phyloP scores from a whole-genome alignment of 2,329 filamentous ascomycete species.

The Daldinia sp. region DNA sequence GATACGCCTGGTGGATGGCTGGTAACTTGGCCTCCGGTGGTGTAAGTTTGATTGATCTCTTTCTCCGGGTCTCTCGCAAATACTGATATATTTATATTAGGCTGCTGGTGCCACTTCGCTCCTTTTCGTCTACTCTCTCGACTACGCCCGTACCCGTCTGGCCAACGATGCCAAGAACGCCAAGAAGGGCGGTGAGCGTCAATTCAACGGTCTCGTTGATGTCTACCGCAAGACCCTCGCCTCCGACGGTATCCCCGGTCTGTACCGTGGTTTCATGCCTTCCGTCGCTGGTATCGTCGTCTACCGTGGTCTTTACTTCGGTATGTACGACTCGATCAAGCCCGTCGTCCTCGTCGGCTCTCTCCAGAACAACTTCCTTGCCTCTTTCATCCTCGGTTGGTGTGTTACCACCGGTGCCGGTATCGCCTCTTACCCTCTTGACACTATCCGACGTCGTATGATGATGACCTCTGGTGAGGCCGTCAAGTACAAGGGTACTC shows the following conservation, averaged over 20 bases:
- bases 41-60: constrained; percentile 70
- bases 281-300: constrained; percentile 99
- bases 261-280: constrained; percentile 99
- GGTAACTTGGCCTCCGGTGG: constrained; percentile 99
- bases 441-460: constrained; percentile 99
- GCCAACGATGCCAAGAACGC: constrained; percentile 99
- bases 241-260: constrained; percentile 98
- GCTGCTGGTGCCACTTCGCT: constrained; percentile 99
- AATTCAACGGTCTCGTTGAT: constrained; percentile 99
- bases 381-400: constrained; percentile 99
- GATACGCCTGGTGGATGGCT: constrained; percentile 98
- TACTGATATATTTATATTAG: constrained; percentile 56
- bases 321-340: constrained; percentile 99
- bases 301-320: constrained; percentile 99
- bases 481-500: constrained; percentile 99
- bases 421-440: constrained; percentile 99
- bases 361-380: constrained; percentile 99
- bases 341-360: constrained; percentile 91
- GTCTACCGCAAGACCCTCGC: constrained; percentile 99
- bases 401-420: constrained; percentile 99
- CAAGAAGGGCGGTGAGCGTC: constrained; percentile 95
- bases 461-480: constrained; percentile 99
- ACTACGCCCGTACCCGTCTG: constrained; percentile 99
- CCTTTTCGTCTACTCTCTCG: constrained; percentile 99
- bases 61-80: background rate